Conservation (phyloP, 192 early-diverging fungal genomes). For the Gryganskiella cystojenkinii region DNA sequence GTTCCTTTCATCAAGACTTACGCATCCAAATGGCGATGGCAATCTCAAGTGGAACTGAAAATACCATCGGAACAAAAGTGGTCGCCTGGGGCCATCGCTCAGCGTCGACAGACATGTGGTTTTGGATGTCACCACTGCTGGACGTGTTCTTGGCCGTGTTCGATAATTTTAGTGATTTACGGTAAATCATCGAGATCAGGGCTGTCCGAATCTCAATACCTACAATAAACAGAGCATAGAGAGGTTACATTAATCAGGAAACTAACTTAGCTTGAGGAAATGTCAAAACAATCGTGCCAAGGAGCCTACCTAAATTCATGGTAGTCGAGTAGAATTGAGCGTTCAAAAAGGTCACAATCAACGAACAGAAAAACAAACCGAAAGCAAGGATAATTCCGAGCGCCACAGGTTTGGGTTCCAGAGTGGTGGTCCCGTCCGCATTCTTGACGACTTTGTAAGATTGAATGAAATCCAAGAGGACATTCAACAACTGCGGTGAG, state of each 20-base stretch:
- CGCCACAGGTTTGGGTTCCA: slow-evolving; percentile 8
- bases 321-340: slow-evolving; percentile 1
- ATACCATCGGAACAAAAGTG: not conserved
- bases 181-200: slow-evolving; percentile 48
- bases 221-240: too few relatives aligned
- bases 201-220: slow-evolving; percentile 46
- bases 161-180: slow-evolving; percentile 37
- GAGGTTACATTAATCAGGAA: too few relatives aligned
- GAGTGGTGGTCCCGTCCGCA: not conserved
- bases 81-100: slow-evolving; percentile 20
- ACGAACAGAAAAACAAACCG: slow-evolving; percentile 34
- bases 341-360: slow-evolving; percentile 21
- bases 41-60: slow-evolving; percentile 25
- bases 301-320: slow-evolving; percentile 17
- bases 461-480: slow-evolving; percentile 32
- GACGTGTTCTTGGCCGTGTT: slow-evolving; percentile 31
- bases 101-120: slow-evolving; percentile 53
- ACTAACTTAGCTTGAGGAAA: too few relatives aligned
- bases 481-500: slow-evolving; percentile 31
- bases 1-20: not conserved
- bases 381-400: slow-evolving; percentile 40
- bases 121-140: slow-evolving; percentile 49
- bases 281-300: too few relatives aligned
- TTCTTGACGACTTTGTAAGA: slow-evolving; percentile 14
- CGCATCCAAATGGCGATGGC: slow-evolving; percentile 10